phyloP scores from a whole-genome alignment of 176 grass and related monocot species.

The Triticum turgidum region DNA sequence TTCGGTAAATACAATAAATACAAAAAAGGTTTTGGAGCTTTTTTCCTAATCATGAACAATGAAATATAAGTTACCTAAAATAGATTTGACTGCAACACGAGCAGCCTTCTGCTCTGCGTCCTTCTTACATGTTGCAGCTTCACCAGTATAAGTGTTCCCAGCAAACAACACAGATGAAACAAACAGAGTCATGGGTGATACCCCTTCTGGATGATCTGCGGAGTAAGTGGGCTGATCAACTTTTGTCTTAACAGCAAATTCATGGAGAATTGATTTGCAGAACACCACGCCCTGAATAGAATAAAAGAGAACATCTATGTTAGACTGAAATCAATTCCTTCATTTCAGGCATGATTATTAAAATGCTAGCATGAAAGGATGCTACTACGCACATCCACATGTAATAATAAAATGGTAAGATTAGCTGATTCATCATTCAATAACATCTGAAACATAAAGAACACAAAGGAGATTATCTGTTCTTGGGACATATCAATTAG shows the following conservation, averaged over 20 bases:
- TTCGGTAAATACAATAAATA: neutral
- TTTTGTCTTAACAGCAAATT: slow-evolving; percentile 54
- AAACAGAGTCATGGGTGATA: slow-evolving; percentile 3
- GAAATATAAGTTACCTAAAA: slow-evolving; percentile 63
- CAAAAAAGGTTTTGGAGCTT: neutral
- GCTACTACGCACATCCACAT: neutral
- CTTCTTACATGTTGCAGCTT: slow-evolving; percentile 52
- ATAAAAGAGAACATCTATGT: slow-evolving; percentile 1
- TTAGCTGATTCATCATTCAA: neutral
- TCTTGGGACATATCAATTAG: neutral
- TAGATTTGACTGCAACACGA: slow-evolving; percentile 42
- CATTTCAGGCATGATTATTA: neutral
- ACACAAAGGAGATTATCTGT: neutral
- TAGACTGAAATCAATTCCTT: slow-evolving; percentile 17
- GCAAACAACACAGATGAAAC: slow-evolving; percentile 47
- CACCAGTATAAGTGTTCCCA: slow-evolving; percentile 52
- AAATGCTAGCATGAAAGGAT: slow-evolving; percentile 13
- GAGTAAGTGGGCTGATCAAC: slow-evolving; percentile 39
- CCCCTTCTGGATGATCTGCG: neutral
- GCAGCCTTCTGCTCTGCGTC: slow-evolving; percentile 66
- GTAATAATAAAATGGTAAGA: neutral
- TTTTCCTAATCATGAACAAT: slow-evolving; percentile 21
- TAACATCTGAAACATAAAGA: slow-evolving; percentile 2
- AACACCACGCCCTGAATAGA: slow-evolving; percentile 31
- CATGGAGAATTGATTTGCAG: slow-evolving; percentile 74